Percentiles rank a stretch among this genome's conserved stretches.
These are phyloP conservation scores for Miamiensis avidus DNA, from an alignment of 169 alveolate genomes.

Conservation along the genomic window DNA sequence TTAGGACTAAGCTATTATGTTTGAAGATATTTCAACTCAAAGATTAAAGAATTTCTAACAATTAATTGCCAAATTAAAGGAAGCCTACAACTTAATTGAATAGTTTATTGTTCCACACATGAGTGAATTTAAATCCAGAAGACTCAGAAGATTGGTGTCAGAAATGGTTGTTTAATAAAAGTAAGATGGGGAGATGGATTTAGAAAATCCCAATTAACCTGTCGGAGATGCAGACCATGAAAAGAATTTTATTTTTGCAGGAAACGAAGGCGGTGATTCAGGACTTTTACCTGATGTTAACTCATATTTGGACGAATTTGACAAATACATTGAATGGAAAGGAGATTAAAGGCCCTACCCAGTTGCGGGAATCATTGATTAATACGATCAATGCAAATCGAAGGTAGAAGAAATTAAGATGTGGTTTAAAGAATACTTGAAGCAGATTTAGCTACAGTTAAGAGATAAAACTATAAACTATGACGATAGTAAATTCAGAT, in stretches of 20 bases:
- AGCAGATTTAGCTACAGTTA: slow-evolving; percentile 30
- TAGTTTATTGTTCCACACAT: background rate
- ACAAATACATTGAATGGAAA: slow-evolving; percentile 56
- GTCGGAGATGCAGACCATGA: slow-evolving; percentile 8
- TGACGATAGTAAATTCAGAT: slow-evolving; percentile 88
- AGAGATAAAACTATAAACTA: slow-evolving; percentile 46
- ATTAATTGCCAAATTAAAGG: slow-evolving; percentile 3
- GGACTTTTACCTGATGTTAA: slow-evolving; percentile 65
- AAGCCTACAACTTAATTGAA: slow-evolving; percentile 1
- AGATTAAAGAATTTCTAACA: slow-evolving; percentile 30
- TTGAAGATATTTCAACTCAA: slow-evolving; percentile 34
- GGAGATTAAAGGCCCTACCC: slow-evolving; percentile 65
- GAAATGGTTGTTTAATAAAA: background rate
- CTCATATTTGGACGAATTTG: slow-evolving; percentile 55
- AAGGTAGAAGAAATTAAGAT: slow-evolving; percentile 51
- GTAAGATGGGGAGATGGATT: slow-evolving; percentile 8
- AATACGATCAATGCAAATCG: slow-evolving; percentile 60
- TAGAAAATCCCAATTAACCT: background rate
- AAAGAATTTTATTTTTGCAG: background rate
- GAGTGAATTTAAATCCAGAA: slow-evolving; percentile 16
- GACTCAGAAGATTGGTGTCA: slow-evolving; percentile 24
- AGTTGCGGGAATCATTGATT: slow-evolving; percentile 58
- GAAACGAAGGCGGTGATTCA: background rate
- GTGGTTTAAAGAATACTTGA: slow-evolving; percentile 53
- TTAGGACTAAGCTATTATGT: slow-evolving; percentile 26